Percentiles rank a stretch among this genome's conserved stretches.
These are phyloP conservation scores for Aspergillus ellipticus DNA, from an alignment of 495 filamentous ascomycete genomes.

Conservation along the genomic window DNA sequence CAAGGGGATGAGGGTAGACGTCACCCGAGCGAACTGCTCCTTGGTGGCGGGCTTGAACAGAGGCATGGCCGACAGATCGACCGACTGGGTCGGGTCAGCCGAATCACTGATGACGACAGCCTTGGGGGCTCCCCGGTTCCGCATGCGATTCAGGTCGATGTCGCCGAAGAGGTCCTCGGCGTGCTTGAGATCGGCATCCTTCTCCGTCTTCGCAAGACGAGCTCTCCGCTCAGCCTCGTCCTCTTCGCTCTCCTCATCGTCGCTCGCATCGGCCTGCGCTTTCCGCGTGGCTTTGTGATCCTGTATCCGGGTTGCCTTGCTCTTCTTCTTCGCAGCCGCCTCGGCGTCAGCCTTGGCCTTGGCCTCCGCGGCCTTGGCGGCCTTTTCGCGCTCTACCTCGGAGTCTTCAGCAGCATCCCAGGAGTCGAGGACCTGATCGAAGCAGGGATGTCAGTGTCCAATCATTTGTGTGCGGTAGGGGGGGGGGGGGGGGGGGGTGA, in stretches of 20 bases:
- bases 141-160: conserved; percentile 60
- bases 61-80: conserved; percentile 74
- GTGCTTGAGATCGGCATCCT: conserved; percentile 85
- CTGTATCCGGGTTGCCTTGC: conserved; percentile 80
- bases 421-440: conserved; percentile 76
- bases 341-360: conserved; percentile 88
- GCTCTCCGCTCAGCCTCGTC: conserved; percentile 68
- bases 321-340: conserved; percentile 91
- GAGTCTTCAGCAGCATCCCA: conserved; percentile 98
- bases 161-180: conserved; percentile 87
- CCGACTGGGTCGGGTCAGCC: conserved; percentile 66
- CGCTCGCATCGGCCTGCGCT: conserved; percentile 43
- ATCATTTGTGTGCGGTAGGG: background rate
- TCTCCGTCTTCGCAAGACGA: conserved; percentile 70
- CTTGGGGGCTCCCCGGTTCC: conserved; percentile 53
- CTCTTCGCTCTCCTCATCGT: conserved; percentile 60
- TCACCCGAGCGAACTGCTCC: conserved; percentile 72
- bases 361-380: conserved; percentile 75
- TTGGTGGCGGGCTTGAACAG: conserved; percentile 90
- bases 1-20: conserved; percentile 71
- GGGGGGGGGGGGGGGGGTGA: background rate
- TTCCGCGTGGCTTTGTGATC: conserved; percentile 56
- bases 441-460: background rate
- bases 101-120: conserved; percentile 63
- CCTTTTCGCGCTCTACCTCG: conserved; percentile 94